Base-by-base conservation (phyloP, 2,329 filamentous ascomycete species). In the Botrytis hyacinthi region DNA sequence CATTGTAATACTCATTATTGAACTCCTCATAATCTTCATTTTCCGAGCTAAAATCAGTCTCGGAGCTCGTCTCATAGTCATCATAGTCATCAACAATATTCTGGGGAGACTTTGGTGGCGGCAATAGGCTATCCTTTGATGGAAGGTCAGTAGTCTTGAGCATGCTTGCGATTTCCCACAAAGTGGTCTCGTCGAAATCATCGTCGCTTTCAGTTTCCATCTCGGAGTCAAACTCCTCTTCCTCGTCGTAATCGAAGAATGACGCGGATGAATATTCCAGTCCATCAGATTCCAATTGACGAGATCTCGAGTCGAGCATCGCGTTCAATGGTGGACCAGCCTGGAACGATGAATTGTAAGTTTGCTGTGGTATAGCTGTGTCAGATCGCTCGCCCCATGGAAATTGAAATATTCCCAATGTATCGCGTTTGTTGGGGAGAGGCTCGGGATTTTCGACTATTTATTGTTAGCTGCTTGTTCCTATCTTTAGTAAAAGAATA, bases 301-400 rank as follows among this genome's bases (percentile, higher is more conserved):
- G 70, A 32, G 78, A 78, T 71, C 78, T 74, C 35, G 78, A 78
- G 57, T 79, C 76, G 22, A 79, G 73, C 20, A 62, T 77, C n/a
- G 77, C 54, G 48, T 76, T 78, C 26, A 79, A 66, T 10, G 75
- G 65, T 71, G 76, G 75, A 26, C 72, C 74, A 20, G 77, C 57
- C 3, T 76, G 68, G 22, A 78, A 66, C 51, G 66, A 67, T 63
- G 76, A 74, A n/a, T 77, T 76, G 62, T 82, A 72, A 81, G 80
- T 75, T 83, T 84, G 72, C 86, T 80, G 42, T 81, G 86, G 80
- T 10, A 80, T 74, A 16, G 86, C 86, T 71, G 84, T 85, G 80
- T 90, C 88, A 32, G 89, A 91, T 77, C 82, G 86, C 81, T 91
- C 89, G 22, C 89, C 89, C 88, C 88, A 91, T 3, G 89, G 88